Base-by-base conservation (phyloP, 768 basidiomycete species). In the Lepiota venenata region DNA sequence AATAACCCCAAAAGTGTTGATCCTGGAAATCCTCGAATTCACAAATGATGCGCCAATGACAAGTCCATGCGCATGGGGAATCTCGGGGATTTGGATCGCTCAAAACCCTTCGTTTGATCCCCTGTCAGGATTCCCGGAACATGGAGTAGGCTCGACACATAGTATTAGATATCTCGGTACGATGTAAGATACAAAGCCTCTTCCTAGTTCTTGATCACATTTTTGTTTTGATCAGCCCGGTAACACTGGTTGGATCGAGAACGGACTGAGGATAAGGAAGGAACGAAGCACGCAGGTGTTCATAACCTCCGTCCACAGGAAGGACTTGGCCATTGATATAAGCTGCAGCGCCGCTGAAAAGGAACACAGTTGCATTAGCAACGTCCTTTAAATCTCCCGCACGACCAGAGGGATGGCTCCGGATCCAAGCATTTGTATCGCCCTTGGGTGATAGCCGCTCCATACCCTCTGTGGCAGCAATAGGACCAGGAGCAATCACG, bases 401-500 rank as follows among this genome's bases (percentile, higher is more conserved):
- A 20, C 88, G 83, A 25, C 85, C 86, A 46, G 69, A 52, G 44
- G 72, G 69, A 50, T 62, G 58, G 40, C 52, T 43, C 37, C 35
- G 27, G 46, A 49, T 25, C 52, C 58, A 16, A 51, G 46, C 37
- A 50, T 56, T 61, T 18, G 66, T 58, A 37, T 56, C 63, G 48
- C 55, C 58, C 58, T 70, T 71, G 37, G 67, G 61, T 6, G 69
- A 61, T 29, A 91, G 77, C n/a, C 87, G 83, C 57, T 79, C 74
- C 69, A 79, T 72, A 50, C 87, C 88, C 66, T 89, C 92, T 1
- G 96, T 97, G 9, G 76, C 83, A 4, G 62, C 79, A 54, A 96
- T 95, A 5, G 90, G 85, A 2, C 94, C 89, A 4, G 92, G 91
- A 3, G 91, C 79, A 60, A 93, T 84, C 44, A 90, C 83, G 61